These are phyloP conservation scores for Cenchrus purpureus DNA, from an alignment of 176 grass and related monocot genomes.

Conservation along the genomic window DNA sequence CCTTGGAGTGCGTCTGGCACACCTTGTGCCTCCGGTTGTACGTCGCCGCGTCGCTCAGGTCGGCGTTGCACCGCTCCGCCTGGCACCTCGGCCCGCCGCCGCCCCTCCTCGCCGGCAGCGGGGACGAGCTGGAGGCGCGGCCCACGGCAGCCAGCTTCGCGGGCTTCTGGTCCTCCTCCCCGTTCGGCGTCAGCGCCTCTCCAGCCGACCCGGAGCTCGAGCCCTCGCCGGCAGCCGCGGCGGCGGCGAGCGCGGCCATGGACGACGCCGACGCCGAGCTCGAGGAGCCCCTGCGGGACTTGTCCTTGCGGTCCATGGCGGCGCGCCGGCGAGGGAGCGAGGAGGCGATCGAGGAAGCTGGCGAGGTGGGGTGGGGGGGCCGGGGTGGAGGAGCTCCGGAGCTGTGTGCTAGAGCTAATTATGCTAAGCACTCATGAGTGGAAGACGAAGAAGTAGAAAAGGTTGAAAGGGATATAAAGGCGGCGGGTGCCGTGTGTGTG, in stretches of 20 bases:
- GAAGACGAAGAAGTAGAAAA: constrained; percentile 39
- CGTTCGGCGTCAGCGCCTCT: not conserved
- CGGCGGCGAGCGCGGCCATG: constrained; percentile 58
- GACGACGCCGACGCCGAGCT: constrained; percentile 31
- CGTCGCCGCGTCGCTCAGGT: constrained; percentile 68
- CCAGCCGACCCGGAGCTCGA: not conserved
- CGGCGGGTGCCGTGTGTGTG: constrained; percentile 52
- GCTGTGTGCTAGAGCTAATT: not conserved
- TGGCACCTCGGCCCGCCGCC: constrained; percentile 64
- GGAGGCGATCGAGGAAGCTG: not conserved
- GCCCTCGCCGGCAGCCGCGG: constrained; percentile 43
- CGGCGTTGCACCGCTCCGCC: constrained; percentile 76
- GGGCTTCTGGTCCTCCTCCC: constrained; percentile 48
- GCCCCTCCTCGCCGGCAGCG: constrained; percentile 36
- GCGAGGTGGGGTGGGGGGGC: not conserved
- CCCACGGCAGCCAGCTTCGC: not conserved
- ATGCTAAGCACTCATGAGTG: constrained; percentile 33
- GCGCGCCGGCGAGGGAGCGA: not conserved
- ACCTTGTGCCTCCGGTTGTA: constrained; percentile 97
- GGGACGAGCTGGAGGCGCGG: constrained; percentile 21
- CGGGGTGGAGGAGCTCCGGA: not conserved
- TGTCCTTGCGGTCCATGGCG: constrained; percentile 53
- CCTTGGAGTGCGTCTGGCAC: constrained; percentile 80
- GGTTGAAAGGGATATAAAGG: constrained; percentile 68
- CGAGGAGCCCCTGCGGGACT: constrained; percentile 29